Percentiles rank a stretch among this genome's conserved stretches.
phyloP scores from a whole-genome alignment of 306 rosid species.

The Fagus crenata region DNA sequence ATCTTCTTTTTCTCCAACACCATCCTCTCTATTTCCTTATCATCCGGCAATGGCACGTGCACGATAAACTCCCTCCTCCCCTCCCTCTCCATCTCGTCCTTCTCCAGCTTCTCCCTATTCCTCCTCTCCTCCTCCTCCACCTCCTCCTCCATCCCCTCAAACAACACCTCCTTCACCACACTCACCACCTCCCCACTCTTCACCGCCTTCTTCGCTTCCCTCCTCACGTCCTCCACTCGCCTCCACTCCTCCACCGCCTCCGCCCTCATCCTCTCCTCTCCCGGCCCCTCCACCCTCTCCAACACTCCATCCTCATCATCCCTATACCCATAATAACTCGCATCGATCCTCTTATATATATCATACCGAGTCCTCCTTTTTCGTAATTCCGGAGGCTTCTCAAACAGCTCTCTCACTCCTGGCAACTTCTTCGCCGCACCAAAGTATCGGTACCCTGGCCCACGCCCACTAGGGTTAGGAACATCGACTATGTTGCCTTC shows the following conservation, averaged over 20 bases:
- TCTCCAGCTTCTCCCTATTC: slow-evolving; percentile 49
- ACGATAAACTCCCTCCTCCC: slow-evolving; percentile 71
- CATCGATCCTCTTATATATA: slow-evolving; percentile 80
- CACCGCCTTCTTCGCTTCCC: slow-evolving; percentile 80
- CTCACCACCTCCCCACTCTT: slow-evolving; percentile 74
- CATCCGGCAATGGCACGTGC: slow-evolving; percentile 87
- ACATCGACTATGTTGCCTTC: slow-evolving; percentile 94
- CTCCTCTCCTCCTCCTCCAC: slow-evolving; percentile 85
- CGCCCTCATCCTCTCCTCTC: slow-evolving; percentile 59
- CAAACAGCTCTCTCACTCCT: slow-evolving; percentile 76
- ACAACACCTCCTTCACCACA: slow-evolving; percentile 55
- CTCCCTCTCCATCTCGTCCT: slow-evolving; percentile 39
- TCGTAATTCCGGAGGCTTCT: slow-evolving; percentile 84
- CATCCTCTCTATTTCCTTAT: slow-evolving; percentile 93
- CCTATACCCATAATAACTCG: slow-evolving; percentile 82
- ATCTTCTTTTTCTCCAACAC: slow-evolving; percentile 87
- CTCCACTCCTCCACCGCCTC: slow-evolving; percentile 78
- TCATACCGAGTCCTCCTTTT: slow-evolving; percentile 80
- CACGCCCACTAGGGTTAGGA: slow-evolving; percentile 90
- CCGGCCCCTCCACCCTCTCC: slow-evolving; percentile 61
- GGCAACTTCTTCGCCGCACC: slow-evolving; percentile 93
- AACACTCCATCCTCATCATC: slow-evolving; percentile 91
- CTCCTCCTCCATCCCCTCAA: slow-evolving; percentile 64
- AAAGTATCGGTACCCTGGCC: slow-evolving; percentile 83
- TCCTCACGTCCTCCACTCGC: slow-evolving; percentile 67